Evolutionary conservation across 2,329 filamentous ascomycete species (phyloP).

Genomic region (Monilinia fructigena): DNA sequence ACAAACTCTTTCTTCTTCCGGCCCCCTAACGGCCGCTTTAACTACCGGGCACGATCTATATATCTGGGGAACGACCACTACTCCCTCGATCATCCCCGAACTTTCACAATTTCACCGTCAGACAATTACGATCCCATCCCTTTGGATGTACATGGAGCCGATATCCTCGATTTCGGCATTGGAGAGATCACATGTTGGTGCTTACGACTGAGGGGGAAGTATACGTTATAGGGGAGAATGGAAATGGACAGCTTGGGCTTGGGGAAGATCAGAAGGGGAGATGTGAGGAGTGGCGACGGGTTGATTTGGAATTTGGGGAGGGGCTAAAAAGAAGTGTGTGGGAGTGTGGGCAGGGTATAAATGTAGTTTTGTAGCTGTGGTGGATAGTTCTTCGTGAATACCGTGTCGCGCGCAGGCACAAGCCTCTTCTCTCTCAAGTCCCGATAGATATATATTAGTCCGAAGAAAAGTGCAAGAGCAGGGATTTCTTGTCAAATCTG

Average conservation of each 20-base stretch:
- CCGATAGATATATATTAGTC: too few relatives aligned
- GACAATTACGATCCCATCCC: conserved; percentile 28
- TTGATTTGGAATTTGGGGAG: conserved; percentile 29
- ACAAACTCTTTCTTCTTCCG: conserved; percentile 52
- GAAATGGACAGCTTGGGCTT: conserved; percentile 59
- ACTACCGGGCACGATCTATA: conserved; percentile 59
- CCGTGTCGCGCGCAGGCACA: too few relatives aligned
- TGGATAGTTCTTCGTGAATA: conserved; percentile 20
- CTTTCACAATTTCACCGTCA: background rate
- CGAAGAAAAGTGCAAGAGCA: too few relatives aligned
- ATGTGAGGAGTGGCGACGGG: conserved; percentile 33
- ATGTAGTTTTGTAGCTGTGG: conserved; percentile 38
- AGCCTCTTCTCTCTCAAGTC: too few relatives aligned
- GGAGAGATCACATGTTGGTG: conserved; percentile 59
- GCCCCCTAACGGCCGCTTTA: conserved; percentile 57
- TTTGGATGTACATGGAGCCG: conserved; percentile 45
- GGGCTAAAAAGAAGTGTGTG: conserved; percentile 30
- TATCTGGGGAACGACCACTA: conserved; percentile 53
- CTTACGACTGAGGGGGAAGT: conserved; percentile 51
- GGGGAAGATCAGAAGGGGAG: conserved; percentile 25
- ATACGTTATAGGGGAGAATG: conserved; percentile 56
- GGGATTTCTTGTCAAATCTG: too few relatives aligned
- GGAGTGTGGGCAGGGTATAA: conserved; percentile 38
- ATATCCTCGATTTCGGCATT: conserved; percentile 57
- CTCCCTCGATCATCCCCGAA: conserved; percentile 28